Evolutionary conservation across 495 filamentous ascomycete species (phyloP).

Genomic region (Beverwykella pulmonaria): DNA sequence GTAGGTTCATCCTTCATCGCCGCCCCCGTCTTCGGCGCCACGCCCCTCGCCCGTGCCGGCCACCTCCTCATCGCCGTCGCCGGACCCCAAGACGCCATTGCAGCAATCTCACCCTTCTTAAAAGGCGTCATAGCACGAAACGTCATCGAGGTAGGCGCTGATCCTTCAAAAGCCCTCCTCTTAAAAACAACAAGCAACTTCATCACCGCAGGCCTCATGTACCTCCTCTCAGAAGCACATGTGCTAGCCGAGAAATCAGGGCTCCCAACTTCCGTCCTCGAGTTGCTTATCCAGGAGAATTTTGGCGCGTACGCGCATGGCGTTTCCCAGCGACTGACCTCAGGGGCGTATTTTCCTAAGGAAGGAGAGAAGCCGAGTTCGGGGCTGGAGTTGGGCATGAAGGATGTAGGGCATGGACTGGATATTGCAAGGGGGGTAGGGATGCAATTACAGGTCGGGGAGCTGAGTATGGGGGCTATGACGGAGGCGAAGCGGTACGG

Average conservation of each 20-base stretch:
- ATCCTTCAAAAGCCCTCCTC: slow-evolving; percentile 35
- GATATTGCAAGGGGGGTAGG: slow-evolving; percentile 9
- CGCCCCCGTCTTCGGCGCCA: slow-evolving; percentile 49
- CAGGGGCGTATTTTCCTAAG: slow-evolving; percentile 12
- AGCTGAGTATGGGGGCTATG: slow-evolving; percentile 19
- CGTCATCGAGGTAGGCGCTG: slow-evolving; percentile 43
- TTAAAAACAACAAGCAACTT: slow-evolving; percentile 36
- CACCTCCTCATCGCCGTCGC: slow-evolving; percentile 46
- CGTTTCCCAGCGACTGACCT: slow-evolving; percentile 14
- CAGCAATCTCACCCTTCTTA: slow-evolving; percentile 43
- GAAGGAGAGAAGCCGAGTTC: slow-evolving; percentile 14
- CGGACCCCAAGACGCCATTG: slow-evolving; percentile 41
- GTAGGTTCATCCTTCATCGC: slow-evolving; percentile 29
- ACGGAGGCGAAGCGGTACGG: slow-evolving; percentile 14
- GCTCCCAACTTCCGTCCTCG: slow-evolving; percentile 54
- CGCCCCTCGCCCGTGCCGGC: slow-evolving; percentile 46
- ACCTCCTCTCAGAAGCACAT: slow-evolving; percentile 54
- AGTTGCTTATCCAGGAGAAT: slow-evolving; percentile 55
- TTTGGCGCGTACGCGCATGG: slow-evolving; percentile 53
- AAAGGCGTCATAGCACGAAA: slow-evolving; percentile 45
- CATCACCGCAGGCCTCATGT: slow-evolving; percentile 21
- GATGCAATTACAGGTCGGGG: slow-evolving; percentile 21
- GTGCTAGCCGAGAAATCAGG: slow-evolving; percentile 60
- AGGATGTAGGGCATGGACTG: slow-evolving; percentile 27
- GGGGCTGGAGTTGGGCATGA: slow-evolving; percentile 20